Percentiles rank a stretch among this genome's conserved stretches.
phyloP scores from a whole-genome alignment of 2,329 filamentous ascomycete species.

The Pestalotiopsis sp. region DNA sequence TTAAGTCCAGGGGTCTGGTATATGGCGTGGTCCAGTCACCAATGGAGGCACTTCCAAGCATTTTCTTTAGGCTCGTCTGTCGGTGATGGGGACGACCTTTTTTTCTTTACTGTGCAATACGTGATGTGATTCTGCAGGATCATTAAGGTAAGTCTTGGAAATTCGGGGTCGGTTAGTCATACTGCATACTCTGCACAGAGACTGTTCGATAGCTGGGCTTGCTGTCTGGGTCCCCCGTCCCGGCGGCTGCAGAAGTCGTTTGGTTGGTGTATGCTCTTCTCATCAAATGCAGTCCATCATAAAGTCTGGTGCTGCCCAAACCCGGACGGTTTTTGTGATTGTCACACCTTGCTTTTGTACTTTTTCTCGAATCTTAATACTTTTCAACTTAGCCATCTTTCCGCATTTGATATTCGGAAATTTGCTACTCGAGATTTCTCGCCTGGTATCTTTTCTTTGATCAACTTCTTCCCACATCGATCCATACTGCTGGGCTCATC shows the following conservation, averaged over 20 bases:
- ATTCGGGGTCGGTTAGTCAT: background rate
- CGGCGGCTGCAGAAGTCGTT: background rate
- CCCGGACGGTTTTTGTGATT: background rate
- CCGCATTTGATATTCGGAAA: slow-evolving; percentile 15
- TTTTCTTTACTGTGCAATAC: background rate
- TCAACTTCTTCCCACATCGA: background rate
- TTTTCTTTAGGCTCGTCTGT: background rate
- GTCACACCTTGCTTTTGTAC: background rate
- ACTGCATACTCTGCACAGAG: background rate
- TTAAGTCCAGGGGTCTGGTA: background rate
- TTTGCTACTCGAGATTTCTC: background rate
- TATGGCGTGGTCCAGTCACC: background rate
- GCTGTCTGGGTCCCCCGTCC: background rate
- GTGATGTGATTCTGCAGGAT: background rate
- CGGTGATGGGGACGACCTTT: background rate
- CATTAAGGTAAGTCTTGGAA: background rate
- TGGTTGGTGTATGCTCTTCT: background rate
- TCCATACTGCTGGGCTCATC: background rate
- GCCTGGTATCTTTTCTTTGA: background rate
- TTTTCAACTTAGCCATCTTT: background rate
- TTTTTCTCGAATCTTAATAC: background rate
- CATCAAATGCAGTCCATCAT: slow-evolving; percentile 2
- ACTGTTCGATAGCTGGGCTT: background rate
- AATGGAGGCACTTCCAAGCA: background rate
- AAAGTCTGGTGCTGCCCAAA: background rate